A percentile compares a stretch with the other conserved stretches of the same genome.
These are phyloP conservation scores for Mycena metata DNA, from an alignment of 768 basidiomycete genomes.

Conservation along the genomic window DNA sequence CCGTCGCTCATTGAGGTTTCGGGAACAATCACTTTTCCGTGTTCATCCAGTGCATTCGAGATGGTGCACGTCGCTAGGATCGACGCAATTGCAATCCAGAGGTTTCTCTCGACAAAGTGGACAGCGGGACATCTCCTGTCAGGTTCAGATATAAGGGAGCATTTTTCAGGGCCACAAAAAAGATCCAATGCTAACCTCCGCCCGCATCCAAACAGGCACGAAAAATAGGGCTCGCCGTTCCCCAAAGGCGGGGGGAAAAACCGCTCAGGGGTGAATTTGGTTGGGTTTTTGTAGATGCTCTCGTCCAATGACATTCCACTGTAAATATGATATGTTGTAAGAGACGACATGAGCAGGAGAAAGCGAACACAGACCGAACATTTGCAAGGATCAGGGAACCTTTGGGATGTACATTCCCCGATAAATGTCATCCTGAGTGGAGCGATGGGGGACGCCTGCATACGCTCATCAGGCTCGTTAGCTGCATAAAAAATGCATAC, in stretches of 20 bases:
- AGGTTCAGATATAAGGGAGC: constrained; percentile 14
- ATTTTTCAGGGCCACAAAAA: constrained; percentile 10
- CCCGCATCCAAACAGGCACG: no score
- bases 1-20: constrained; percentile 22
- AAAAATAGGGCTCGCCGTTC: no score
- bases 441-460: constrained; percentile 48
- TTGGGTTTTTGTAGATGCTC: constrained; percentile 13
- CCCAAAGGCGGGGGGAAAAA: background rate
- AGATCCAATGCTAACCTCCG: background rate
- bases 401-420: constrained; percentile 52
- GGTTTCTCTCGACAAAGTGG: constrained; percentile 16
- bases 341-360: constrained; percentile 18
- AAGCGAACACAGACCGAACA: constrained; percentile 44
- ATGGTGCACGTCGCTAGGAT: constrained; percentile 25
- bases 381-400: constrained; percentile 52
- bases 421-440: constrained; percentile 50
- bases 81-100: constrained; percentile 30
- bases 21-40: constrained; percentile 17
- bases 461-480: constrained; percentile 1
- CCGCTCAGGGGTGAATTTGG: constrained; percentile 16
- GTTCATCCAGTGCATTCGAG: constrained; percentile 25
- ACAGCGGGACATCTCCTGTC: constrained; percentile 5
- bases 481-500: constrained; percentile 5
- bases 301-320: constrained; percentile 25
- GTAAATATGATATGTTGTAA: constrained; percentile 22